Base-by-base conservation (phyloP, 495 filamentous ascomycete species). In the Hypoxylon lenormandii region DNA sequence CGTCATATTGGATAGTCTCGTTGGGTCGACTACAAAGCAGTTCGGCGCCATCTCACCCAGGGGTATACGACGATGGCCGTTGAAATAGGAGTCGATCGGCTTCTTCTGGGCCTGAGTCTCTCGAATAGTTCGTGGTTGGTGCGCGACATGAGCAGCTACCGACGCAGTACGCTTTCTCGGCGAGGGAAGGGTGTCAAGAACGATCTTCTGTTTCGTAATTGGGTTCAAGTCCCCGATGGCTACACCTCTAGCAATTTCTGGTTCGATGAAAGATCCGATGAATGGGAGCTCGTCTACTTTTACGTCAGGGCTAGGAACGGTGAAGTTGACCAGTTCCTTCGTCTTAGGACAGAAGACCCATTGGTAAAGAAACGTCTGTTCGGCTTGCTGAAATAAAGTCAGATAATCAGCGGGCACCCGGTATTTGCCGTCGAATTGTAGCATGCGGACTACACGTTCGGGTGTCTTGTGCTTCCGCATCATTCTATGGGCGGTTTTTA, bases 401-500 rank as follows among this genome's bases (percentile, higher is more conserved):
- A 92, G 79, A 76, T 97, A 99, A 63, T 89, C 86, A 1, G 85
- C 70, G 0, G 96, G 94, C 11, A 99, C 85, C 37, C 85, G 85
- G 65, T 87, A 91, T 65, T 94, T 90, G 11, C 92, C 92, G 21
- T 98, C 92, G 61, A 98, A 96, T 56, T 90, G 90, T 28, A 97
- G 80, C 78, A 91, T 90, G 30, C 87, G 86, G 61, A 98, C 72
- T n/a, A 95, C 81, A 55, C 87, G 89, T 52, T 98, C 95, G 30
- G 94, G 86, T 4, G 83, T 92, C 73, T 92, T 94, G 81, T 97
- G 86, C 74, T 94, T 96, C 45, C 94, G 88, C 61, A 99, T 85
- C 78, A 95, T 84, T 30, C 93, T 86, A 72, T 99, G 90, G 0
- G 96, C 96, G 19, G 93, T 97, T 78, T 97, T 97, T 47, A 99